Evolutionary conservation across 768 basidiomycete species (phyloP).

Genomic region (Mycena metata): DNA sequence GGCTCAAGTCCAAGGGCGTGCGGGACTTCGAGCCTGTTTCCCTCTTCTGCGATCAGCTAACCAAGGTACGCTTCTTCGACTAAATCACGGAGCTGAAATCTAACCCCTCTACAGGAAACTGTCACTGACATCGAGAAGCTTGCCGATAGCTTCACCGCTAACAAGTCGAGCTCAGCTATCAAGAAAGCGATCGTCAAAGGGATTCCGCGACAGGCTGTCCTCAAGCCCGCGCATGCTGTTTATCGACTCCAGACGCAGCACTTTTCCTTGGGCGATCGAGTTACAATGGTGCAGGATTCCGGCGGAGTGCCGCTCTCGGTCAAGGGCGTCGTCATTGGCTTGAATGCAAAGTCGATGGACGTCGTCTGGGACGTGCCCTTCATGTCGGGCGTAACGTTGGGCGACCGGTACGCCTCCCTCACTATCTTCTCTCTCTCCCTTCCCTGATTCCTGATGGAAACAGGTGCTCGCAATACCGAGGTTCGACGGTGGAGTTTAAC

Average conservation of each 20-base stretch:
- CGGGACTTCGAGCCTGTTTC: constrained; percentile 94
- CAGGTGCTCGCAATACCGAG: constrained; percentile 94
- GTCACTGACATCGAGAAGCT: constrained; percentile 84
- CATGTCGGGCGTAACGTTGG: constrained; percentile 91
- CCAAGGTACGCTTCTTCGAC: constrained; percentile 68
- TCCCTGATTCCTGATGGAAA: not conserved
- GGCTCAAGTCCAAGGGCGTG: constrained; percentile 91
- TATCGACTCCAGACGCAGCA: constrained; percentile 91
- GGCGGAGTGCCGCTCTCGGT: constrained; percentile 91
- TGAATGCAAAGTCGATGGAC: constrained; percentile 91
- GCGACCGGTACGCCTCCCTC: constrained; percentile 71
- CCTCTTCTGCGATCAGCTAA: constrained; percentile 90
- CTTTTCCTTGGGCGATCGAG: constrained; percentile 92
- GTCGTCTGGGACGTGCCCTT: constrained; percentile 97
- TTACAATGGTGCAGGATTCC: constrained; percentile 96
- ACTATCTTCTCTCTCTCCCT: too few relatives aligned
- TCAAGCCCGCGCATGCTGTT: constrained; percentile 92
- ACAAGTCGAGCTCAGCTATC: constrained; percentile 72
- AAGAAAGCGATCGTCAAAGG: constrained; percentile 95
- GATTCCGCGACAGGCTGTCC: constrained; percentile 91
- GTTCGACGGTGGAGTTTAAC: constrained; percentile 88
- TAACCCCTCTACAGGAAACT: constrained; percentile 65
- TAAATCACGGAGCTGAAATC: not conserved
- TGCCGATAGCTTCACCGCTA: constrained; percentile 75
- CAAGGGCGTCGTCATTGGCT: constrained; percentile 94